These are phyloP conservation scores for Asterionellopsis glacialis DNA, from an alignment of 108 stramenopile genomes.

Conservation along the genomic window DNA sequence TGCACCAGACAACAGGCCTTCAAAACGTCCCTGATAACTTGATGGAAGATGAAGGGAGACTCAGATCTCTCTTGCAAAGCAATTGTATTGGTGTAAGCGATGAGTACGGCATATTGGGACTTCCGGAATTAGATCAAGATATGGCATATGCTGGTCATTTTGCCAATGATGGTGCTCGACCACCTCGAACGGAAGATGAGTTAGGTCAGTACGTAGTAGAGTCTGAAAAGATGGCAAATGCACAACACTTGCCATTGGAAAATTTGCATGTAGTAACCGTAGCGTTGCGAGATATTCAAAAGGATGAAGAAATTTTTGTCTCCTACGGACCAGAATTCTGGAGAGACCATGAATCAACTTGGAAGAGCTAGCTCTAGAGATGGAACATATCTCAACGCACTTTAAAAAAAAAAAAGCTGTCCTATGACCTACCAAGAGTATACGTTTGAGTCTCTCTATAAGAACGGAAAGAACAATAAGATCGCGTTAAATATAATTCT, in stretches of 20 bases:
- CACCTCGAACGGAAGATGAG: constrained; percentile 12
- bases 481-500: too few relatives aligned
- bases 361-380: too few relatives aligned
- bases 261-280: constrained; percentile 3
- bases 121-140: constrained; percentile 21
- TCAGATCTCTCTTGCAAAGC: constrained; percentile 10
- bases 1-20: constrained; percentile 1
- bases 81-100: constrained; percentile 6
- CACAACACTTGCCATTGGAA: too few relatives aligned
- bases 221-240: too few relatives aligned
- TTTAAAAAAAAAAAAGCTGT: too few relatives aligned
- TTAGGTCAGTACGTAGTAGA: neutral
- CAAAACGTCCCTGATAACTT: neutral
- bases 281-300: constrained; percentile 23
- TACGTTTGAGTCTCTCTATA: too few relatives aligned
- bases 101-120: constrained; percentile 27
- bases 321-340: constrained; percentile 40
- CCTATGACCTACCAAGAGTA: too few relatives aligned
- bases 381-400: too few relatives aligned
- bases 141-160: constrained; percentile 33
- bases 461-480: too few relatives aligned
- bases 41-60: neutral
- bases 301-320: constrained; percentile 34
- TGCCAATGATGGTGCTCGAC: constrained; percentile 39
- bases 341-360: neutral